These are phyloP conservation scores for Gardenia jasminoides DNA, from an alignment of 257 asterid genomes.

Conservation along the genomic window DNA sequence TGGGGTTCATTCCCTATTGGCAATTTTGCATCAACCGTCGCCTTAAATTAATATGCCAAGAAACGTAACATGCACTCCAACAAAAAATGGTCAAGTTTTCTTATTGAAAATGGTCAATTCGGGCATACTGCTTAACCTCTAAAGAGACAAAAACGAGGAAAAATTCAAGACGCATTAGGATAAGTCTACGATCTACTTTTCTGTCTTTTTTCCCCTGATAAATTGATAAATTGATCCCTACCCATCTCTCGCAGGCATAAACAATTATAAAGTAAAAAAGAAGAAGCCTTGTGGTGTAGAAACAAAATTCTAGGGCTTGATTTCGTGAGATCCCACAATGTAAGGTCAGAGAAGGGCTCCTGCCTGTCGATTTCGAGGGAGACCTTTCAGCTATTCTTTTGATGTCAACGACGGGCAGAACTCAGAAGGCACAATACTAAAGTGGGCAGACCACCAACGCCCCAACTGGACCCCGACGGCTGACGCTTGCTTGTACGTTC, in stretches of 20 bases:
- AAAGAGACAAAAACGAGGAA: too few species aligned
- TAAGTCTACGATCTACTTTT: not conserved
- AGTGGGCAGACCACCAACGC: slow-evolving; percentile 34
- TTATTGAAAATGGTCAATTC: too few species aligned
- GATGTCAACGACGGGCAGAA: not conserved
- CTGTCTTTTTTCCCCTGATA: not conserved
- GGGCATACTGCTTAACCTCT: too few species aligned
- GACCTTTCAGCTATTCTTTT: not conserved
- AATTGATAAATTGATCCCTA: not conserved
- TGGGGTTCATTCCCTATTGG: too few species aligned
- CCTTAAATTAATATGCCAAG: too few species aligned
- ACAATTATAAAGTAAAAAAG: not conserved
- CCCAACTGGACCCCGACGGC: not conserved
- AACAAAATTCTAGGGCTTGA: not conserved
- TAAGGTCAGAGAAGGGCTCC: slow-evolving; percentile 26
- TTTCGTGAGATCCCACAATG: slow-evolving; percentile 34
- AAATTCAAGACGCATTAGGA: too few species aligned
- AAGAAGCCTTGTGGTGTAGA: not conserved
- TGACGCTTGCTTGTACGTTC: not conserved
- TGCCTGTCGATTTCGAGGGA: slow-evolving; percentile 18
- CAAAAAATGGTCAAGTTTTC: too few species aligned
- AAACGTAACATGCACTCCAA: too few species aligned
- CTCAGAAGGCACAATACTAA: not conserved
- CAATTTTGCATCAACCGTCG: too few species aligned
- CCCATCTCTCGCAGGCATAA: not conserved